These are phyloP conservation scores for Monosporozyma siamensis DNA, from an alignment of 805 yeast species.

Conservation along the genomic window DNA sequence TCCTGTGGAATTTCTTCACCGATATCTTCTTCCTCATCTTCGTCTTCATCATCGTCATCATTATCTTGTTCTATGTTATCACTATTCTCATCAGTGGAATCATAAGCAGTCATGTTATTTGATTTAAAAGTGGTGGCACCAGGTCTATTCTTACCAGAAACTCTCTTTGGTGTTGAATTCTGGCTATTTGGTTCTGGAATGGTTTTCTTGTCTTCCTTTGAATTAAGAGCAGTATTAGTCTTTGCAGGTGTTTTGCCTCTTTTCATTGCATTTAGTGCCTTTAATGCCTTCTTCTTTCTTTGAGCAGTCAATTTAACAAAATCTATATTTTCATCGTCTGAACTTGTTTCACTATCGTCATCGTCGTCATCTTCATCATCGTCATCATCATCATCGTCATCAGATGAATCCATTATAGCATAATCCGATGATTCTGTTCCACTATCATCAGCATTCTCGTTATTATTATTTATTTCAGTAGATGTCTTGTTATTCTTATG, in stretches of 20 bases:
- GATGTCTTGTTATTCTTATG: too few species aligned
- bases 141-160: not conserved
- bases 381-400: slow-evolving; percentile 27
- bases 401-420: slow-evolving; percentile 16
- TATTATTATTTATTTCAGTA: too few species aligned
- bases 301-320: slow-evolving; percentile 65
- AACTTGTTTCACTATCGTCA: slow-evolving; percentile 39
- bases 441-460: too few species aligned
- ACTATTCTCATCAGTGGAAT: not conserved
- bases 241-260: slow-evolving; percentile 29
- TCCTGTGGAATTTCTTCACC: slow-evolving; percentile 42
- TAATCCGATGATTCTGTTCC: slow-evolving; percentile 20
- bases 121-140: not conserved
- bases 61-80: not conserved
- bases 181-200: too few species aligned
- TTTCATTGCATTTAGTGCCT: slow-evolving; percentile 34
- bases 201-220: too few species aligned
- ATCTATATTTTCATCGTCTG: slow-evolving; percentile 62
- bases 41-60: not conserved
- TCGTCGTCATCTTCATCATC: slow-evolving; percentile 33
- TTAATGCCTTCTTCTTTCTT: slow-evolving; percentile 47
- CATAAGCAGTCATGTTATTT: slow-evolving; percentile 1
- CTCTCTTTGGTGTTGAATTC: not conserved
- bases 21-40: slow-evolving; percentile 32
- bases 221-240: not conserved